Percentiles rank a stretch among this genome's conserved stretches.
Conservation (phyloP, 2,329 filamentous ascomycete species). For the Penicillium sp. region DNA sequence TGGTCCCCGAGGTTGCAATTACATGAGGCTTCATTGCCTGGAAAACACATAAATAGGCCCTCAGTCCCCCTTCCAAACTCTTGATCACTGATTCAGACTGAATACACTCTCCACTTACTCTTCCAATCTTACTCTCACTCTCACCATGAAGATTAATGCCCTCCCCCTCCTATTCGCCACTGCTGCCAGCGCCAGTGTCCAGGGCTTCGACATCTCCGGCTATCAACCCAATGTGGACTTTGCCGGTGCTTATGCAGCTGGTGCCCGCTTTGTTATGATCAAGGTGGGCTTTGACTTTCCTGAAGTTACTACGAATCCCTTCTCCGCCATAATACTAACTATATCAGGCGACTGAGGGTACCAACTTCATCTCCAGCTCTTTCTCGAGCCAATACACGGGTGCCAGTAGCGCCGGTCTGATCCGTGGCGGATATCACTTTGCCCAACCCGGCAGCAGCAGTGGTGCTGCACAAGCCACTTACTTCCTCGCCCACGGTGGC, state of each 20-base stretch:
- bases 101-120: background rate
- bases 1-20: background rate
- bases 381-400: conserved; percentile 54
- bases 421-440: conserved; percentile 60
- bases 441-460: conserved; percentile 49
- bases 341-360: conserved; percentile 54
- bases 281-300: conserved; percentile 21
- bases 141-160: conserved; percentile 20
- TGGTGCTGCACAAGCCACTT: conserved; percentile 52
- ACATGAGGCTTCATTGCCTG: background rate
- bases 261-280: conserved; percentile 38
- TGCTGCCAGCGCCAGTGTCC: conserved; percentile 26
- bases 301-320: background rate
- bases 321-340: conserved; percentile 2
- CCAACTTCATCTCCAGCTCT: conserved; percentile 45
- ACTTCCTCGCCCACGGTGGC: conserved; percentile 55
- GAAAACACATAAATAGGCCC: background rate
- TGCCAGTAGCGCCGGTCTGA: conserved; percentile 53
- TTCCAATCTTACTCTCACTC: background rate
- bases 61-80: background rate
- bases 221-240: conserved; percentile 33
- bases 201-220: conserved; percentile 37
- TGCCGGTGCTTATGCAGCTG: conserved; percentile 27
- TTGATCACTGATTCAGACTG: background rate
- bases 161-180: conserved; percentile 19